Base-by-base conservation (phyloP, 352 stramenopile species). In the Phytophthora cryptogea region DNA sequence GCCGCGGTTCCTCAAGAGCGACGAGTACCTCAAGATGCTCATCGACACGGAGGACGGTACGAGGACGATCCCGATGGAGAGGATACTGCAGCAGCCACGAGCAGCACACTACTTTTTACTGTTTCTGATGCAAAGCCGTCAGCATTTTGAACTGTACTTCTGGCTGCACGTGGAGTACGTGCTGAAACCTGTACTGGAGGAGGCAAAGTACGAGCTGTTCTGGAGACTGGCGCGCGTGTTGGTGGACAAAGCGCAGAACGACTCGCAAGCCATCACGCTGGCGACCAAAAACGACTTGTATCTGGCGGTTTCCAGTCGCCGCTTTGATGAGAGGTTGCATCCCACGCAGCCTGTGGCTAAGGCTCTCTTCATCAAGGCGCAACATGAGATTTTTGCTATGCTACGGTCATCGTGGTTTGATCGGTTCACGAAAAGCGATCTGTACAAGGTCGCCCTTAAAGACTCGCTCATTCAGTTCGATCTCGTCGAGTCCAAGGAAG, bases 161-260 rank as follows among this genome's bases (percentile, higher is more conserved):
- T 95, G 86, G 86, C 73, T 95, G 14, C 86, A 95, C 60, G 80
- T 93, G 31, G 86, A 95, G 62, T 95, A 93, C 54, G 83, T 93
- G 17, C 77, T 95, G 8, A 92, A 90, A 46, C 83, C 78, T 2
- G 52, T 90, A 30, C 42, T 92, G 23, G 77, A 88, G 7, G 56
- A 62, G 8, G 66, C 67, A 2, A 80, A 80, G 2, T 68, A 70
- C 30, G 59, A 71, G 41, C 43, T 88, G 5, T 94, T 92, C 46
- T 94, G 86, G 86, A 75, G 74, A 48, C 63, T 92, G 11, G 73
- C 80, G 31, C 67, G 68, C 2, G 78, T 89, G 30, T 63, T 94
- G 27, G 58, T 89, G 27, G 71, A 89, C 14, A 94, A 94, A 51
- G 82, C 81, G 2, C 72, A 89, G 44, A 80, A 88, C 41, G 78